Percentiles rank a stretch among this genome's conserved stretches.
These are phyloP conservation scores for Fomes fomentarius DNA, from an alignment of 1,284 basidiomycete species.

Conservation along the genomic window DNA sequence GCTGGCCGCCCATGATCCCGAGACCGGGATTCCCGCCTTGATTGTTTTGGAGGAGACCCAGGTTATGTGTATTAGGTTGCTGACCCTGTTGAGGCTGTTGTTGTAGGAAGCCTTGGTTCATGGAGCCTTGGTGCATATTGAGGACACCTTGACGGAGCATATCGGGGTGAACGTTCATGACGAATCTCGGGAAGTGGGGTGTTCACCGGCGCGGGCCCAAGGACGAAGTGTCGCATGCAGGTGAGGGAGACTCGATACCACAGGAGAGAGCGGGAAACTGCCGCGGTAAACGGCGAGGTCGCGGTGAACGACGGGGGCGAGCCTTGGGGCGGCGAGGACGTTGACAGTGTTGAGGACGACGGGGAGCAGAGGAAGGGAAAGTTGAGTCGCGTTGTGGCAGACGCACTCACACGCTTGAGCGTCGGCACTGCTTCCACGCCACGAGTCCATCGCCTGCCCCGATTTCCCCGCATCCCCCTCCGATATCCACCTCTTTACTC, in stretches of 20 bases:
- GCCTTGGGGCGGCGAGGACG: constrained; percentile 24
- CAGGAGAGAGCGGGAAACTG: background rate
- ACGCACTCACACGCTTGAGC: constrained; percentile 31
- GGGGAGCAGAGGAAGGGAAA: constrained; percentile 23
- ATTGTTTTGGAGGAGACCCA: constrained; percentile 43
- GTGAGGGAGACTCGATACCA: constrained; percentile 1
- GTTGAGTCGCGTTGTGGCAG: constrained; percentile 30
- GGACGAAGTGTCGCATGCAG: constrained; percentile 29
- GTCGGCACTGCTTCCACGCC: constrained; percentile 31
- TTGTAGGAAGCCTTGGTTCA: constrained; percentile 44
- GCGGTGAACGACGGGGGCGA: constrained; percentile 21
- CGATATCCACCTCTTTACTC: background rate
- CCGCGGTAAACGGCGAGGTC: constrained; percentile 8
- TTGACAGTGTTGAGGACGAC: constrained; percentile 22
- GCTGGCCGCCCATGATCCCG: constrained; percentile 38
- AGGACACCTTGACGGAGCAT: constrained; percentile 50
- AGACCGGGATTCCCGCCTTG: constrained; percentile 41
- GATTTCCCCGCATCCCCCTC: constrained; percentile 13
- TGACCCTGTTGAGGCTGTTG: constrained; percentile 42
- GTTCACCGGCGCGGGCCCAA: constrained; percentile 15
- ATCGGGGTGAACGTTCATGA: constrained; percentile 39
- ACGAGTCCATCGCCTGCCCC: constrained; percentile 26
- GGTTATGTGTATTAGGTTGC: constrained; percentile 37
- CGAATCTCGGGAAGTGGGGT: constrained; percentile 10
- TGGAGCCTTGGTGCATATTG: constrained; percentile 41